phyloP scores from a whole-genome alignment of 495 filamentous ascomycete genomes.

The Opeltia flavorubescens region DNA sequence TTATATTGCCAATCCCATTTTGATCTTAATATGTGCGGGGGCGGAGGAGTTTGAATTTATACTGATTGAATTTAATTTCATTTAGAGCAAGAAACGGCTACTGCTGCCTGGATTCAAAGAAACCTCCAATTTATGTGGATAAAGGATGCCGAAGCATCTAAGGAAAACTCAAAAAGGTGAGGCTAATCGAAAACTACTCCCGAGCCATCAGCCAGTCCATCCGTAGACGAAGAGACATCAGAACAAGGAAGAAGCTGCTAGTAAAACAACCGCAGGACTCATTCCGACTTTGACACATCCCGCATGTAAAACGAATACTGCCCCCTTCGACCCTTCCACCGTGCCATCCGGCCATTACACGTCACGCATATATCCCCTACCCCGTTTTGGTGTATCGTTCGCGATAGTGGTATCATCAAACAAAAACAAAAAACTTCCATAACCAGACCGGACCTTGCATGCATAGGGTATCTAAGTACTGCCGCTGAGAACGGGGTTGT shows the following conservation, averaged over 20 bases:
- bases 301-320: conserved; percentile 2
- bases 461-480: conserved; percentile 19
- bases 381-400: conserved; percentile 11
- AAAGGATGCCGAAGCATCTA: background rate
- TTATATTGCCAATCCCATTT: too few species aligned
- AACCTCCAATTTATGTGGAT: background rate
- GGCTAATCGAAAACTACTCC: background rate
- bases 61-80: too few species aligned
- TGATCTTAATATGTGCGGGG: too few species aligned
- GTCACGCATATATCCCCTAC: background rate
- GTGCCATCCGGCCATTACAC: conserved; percentile 15
- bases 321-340: conserved; percentile 5
- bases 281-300: background rate
- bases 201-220: background rate
- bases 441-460: conserved; percentile 1
- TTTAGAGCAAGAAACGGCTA: too few species aligned
- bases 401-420: conserved; percentile 28
- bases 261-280: conserved; percentile 1
- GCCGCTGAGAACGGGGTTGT: conserved; percentile 34
- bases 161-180: background rate
- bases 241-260: background rate
- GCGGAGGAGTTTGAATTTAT: too few species aligned
- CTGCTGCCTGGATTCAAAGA: too few species aligned
- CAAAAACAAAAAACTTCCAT: conserved; percentile 13
- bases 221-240: background rate